Conservation (phyloP, 805 yeast species). For the Candida nemodendra region DNA sequence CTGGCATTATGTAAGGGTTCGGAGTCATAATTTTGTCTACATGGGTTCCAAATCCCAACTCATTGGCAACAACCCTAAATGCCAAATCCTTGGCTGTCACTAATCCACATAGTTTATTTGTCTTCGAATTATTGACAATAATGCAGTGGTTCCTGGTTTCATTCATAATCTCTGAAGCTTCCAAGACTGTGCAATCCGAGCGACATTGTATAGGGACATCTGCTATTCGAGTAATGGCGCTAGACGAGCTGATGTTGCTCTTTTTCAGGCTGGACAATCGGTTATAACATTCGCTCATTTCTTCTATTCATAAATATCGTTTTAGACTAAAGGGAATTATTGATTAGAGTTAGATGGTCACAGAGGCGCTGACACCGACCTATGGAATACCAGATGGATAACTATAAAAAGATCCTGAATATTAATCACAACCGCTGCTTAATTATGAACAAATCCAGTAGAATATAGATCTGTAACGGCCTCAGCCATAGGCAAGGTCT, state of each 20-base stretch:
- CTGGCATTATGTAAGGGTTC: constrained; percentile 36
- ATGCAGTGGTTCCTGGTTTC: constrained; percentile 41
- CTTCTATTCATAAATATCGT: background rate
- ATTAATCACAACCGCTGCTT: too few relatives aligned
- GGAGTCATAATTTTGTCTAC: constrained; percentile 41
- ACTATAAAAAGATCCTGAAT: too few relatives aligned
- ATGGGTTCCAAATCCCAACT: constrained; percentile 24
- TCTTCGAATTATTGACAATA: constrained; percentile 32
- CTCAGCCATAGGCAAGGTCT: too few relatives aligned
- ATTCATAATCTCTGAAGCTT: constrained; percentile 38
- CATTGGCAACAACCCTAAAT: constrained; percentile 37
- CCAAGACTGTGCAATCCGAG: constrained; percentile 32
- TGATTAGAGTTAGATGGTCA: too few relatives aligned
- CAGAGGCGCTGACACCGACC: too few relatives aligned
- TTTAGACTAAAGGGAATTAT: too few relatives aligned
- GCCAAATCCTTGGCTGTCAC: constrained; percentile 49
- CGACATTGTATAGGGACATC: constrained; percentile 38
- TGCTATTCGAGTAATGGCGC: constrained; percentile 29
- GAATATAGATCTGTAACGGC: too few relatives aligned
- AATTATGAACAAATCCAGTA: too few relatives aligned
- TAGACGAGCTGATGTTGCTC: constrained; percentile 8
- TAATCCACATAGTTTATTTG: constrained; percentile 36
- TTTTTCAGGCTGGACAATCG: constrained; percentile 6
- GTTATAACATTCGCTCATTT: constrained; percentile 4
- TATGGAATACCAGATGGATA: too few relatives aligned